Evolutionary conservation across 2,329 filamentous ascomycete species (phyloP).

Genomic region (Nemania sp.): DNA sequence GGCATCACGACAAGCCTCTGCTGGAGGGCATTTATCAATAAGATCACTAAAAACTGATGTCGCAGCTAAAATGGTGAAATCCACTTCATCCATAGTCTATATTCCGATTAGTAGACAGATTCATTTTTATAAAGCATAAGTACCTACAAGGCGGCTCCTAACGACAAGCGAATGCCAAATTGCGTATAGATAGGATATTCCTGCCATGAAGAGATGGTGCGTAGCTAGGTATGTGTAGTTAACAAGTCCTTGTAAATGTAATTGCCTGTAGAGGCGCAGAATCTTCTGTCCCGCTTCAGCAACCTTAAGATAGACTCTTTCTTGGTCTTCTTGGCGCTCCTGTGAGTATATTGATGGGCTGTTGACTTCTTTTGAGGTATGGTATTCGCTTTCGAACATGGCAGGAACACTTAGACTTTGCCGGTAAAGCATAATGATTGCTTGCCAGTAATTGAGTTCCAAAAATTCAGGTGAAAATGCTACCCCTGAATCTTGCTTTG

Average conservation of each 20-base stretch:
- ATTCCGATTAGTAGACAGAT: conserved; percentile 45
- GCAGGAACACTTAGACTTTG: conserved; percentile 89
- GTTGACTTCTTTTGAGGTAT: conserved; percentile 72
- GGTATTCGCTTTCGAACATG: conserved; percentile 83
- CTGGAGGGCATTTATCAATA: conserved; percentile 93
- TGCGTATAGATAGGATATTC: conserved; percentile 94
- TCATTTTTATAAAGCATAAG: conserved; percentile 27
- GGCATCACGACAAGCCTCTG: conserved; percentile 92
- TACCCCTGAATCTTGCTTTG: conserved; percentile 83
- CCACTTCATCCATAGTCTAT: conserved; percentile 92
- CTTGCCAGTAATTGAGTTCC: conserved; percentile 97
- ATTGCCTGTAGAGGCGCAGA: conserved; percentile 86
- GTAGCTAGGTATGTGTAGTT: conserved; percentile 97
- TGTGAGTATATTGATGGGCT: conserved; percentile 71
- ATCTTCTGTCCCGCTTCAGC: conserved; percentile 96
- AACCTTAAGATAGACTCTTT: conserved; percentile 92
- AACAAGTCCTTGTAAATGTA: conserved; percentile 88
- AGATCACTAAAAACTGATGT: conserved; percentile 93
- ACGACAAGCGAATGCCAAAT: conserved; percentile 97
- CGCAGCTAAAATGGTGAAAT: conserved; percentile 92
- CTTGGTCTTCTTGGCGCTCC: conserved; percentile 83
- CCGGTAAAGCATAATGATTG: conserved; percentile 93
- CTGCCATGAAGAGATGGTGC: conserved; percentile 97
- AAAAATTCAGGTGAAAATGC: conserved; percentile 90
- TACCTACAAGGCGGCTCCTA: conserved; percentile 83